Conservation (phyloP, 805 yeast species). For the Hanseniaspora occidentalis region DNA sequence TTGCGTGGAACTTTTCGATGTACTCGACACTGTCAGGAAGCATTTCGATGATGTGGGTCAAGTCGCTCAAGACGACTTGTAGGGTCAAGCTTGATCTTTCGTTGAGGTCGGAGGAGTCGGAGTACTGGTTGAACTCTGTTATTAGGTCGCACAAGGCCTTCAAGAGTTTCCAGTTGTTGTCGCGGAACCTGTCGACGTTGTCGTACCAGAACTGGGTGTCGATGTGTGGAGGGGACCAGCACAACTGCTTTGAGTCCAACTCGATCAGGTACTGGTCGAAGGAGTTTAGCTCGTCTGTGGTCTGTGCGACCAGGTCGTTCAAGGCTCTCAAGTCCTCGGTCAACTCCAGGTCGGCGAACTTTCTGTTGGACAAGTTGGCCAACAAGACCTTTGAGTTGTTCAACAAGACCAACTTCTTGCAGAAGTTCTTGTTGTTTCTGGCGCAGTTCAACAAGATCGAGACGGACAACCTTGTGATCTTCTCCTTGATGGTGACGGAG, state of each 20-base stretch:
- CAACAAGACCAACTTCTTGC: conserved; percentile 57
- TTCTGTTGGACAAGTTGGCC: conserved; percentile 64
- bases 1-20: conserved; percentile 46
- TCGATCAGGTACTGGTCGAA: conserved; percentile 88
- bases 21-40: conserved; percentile 45
- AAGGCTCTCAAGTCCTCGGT: conserved; percentile 55
- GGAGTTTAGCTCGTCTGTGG: conserved; percentile 70
- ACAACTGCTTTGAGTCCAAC: conserved; percentile 61
- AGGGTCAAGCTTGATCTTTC: conserved; percentile 11
- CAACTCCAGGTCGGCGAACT: conserved; percentile 91
- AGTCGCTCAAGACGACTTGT: conserved; percentile 59
- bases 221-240: conserved; percentile 88
- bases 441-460: conserved; percentile 54
- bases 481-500: conserved; percentile 81
- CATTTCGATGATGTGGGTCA: conserved; percentile 46
- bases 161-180: conserved; percentile 60
- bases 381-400: conserved; percentile 64
- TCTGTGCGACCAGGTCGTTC: conserved; percentile 48
- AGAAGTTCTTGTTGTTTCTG: conserved; percentile 30
- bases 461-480: conserved; percentile 74
- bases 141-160: conserved; percentile 47
- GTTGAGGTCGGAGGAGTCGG: conserved; percentile 14
- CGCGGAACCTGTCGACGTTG: conserved; percentile 64
- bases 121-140: conserved; percentile 16
- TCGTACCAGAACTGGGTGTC: conserved; percentile 85